Evolutionary conservation across 441 rosid genomes (phyloP).

Genomic region (Syzygium syzygioides): DNA sequence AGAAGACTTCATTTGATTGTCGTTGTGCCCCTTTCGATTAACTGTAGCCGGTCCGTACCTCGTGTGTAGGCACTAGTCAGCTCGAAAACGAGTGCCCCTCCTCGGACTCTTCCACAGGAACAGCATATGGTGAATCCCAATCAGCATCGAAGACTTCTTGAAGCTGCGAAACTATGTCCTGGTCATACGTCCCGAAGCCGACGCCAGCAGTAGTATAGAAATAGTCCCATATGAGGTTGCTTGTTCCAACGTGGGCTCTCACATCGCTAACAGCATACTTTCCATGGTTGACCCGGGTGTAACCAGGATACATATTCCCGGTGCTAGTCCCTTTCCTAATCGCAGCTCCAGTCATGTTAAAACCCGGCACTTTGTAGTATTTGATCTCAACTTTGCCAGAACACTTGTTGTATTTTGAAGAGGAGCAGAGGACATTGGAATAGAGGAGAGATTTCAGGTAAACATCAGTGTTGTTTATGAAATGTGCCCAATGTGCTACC

Average conservation of each 20-base stretch:
- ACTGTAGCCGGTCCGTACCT: background rate
- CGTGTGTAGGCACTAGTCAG: background rate
- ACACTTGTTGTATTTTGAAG: conserved; percentile 56
- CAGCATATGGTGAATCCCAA: conserved; percentile 77
- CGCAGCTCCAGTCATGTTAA: conserved; percentile 74
- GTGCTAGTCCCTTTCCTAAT: conserved; percentile 38
- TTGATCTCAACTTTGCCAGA: conserved; percentile 68
- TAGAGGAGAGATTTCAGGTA: conserved; percentile 72
- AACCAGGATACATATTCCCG: conserved; percentile 57
- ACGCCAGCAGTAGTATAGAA: conserved; percentile 82
- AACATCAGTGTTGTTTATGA: conserved; percentile 52
- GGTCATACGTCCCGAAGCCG: conserved; percentile 66
- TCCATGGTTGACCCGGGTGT: conserved; percentile 73
- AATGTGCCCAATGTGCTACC: conserved; percentile 89
- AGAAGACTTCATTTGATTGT: background rate
- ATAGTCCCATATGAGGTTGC: conserved; percentile 89
- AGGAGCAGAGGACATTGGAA: conserved; percentile 64
- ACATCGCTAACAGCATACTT: conserved; percentile 66
- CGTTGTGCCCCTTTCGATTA: background rate
- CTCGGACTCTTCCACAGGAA: conserved; percentile 40
- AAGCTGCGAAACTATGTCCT: conserved; percentile 60
- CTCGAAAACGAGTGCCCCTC: conserved; percentile 23
- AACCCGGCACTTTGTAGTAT: conserved; percentile 72
- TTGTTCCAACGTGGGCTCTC: conserved; percentile 74
- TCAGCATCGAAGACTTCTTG: conserved; percentile 78